phyloP scores from a whole-genome alignment of 1,284 basidiomycete species.

The Schizopora paradoxa region DNA sequence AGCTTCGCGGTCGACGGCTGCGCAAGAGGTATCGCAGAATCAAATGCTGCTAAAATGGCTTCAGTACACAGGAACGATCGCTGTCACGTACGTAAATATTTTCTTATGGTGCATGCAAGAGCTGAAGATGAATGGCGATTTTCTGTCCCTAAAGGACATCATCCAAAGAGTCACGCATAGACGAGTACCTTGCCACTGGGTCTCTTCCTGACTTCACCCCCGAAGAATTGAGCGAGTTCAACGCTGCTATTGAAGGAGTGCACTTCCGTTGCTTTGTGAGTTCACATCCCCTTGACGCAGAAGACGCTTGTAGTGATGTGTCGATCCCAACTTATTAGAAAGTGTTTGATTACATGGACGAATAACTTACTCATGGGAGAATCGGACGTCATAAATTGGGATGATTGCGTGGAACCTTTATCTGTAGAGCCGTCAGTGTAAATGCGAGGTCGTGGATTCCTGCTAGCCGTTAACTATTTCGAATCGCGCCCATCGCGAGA shows the following conservation, averaged over 20 bases:
- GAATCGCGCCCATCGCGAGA: no score
- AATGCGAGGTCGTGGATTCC: no score
- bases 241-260: constrained; percentile 52
- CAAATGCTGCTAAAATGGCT: constrained; percentile 62
- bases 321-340: no score
- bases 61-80: constrained; percentile 48
- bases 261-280: constrained; percentile 52
- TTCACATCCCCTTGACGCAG: no score
- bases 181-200: constrained; percentile 57
- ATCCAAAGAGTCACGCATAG: constrained; percentile 61
- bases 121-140: constrained; percentile 9
- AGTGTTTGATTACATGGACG: no score
- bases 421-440: no score
- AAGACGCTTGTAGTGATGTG: no score
- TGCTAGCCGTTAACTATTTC: no score
- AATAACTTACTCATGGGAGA: no score
- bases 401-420: no score
- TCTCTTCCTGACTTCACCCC: constrained; percentile 51
- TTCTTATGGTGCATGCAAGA: background rate
- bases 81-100: constrained; percentile 58
- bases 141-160: constrained; percentile 46
- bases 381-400: no score
- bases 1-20: constrained; percentile 26
- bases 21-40: constrained; percentile 43
- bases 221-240: constrained; percentile 60